A percentile compares a stretch with the other conserved stretches of the same genome.
Conservation (phyloP, 768 basidiomycete genomes). For the Russula dissimulans region DNA sequence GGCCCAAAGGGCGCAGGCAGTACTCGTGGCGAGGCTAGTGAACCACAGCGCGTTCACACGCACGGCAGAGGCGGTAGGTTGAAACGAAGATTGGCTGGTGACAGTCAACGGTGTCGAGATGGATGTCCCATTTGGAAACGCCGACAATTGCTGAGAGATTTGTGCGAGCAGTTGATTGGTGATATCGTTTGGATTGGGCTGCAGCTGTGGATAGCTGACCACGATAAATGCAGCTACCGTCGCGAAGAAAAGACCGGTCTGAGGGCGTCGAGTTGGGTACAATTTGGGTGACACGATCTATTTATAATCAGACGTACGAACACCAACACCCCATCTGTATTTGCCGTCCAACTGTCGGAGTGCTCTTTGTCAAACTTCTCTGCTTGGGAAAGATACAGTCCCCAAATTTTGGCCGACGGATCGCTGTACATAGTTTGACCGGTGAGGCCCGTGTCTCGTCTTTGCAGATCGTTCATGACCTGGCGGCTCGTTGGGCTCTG, state of each 20-base stretch:
- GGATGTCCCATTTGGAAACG: background rate
- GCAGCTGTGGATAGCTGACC: constrained; percentile 17
- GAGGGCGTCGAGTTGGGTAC: background rate
- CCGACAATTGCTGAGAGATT: constrained; percentile 13
- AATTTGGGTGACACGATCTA: no score
- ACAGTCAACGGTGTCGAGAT: background rate
- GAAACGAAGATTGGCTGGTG: background rate
- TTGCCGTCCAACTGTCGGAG: constrained; percentile 16
- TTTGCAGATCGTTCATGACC: background rate
- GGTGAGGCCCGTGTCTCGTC: background rate
- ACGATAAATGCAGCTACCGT: constrained; percentile 20
- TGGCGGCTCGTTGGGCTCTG: background rate
- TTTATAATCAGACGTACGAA: constrained; percentile 6
- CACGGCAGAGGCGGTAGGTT: background rate
- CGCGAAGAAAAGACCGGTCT: constrained; percentile 24
- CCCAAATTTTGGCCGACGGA: constrained; percentile 13
- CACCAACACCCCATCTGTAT: constrained; percentile 15
- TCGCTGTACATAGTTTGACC: background rate
- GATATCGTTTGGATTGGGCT: constrained; percentile 6
- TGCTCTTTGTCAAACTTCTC: constrained; percentile 14
- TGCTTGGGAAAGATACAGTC: constrained; percentile 9
- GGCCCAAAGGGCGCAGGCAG: constrained; percentile 13
- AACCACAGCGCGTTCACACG: constrained; percentile 17
- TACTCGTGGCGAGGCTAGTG: constrained; percentile 11
- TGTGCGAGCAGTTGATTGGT: constrained; percentile 9